Evolutionary conservation across 805 yeast species (phyloP), one percentile per base, ranked within the genome.

Genomic region (Starmerella apis): DNA sequence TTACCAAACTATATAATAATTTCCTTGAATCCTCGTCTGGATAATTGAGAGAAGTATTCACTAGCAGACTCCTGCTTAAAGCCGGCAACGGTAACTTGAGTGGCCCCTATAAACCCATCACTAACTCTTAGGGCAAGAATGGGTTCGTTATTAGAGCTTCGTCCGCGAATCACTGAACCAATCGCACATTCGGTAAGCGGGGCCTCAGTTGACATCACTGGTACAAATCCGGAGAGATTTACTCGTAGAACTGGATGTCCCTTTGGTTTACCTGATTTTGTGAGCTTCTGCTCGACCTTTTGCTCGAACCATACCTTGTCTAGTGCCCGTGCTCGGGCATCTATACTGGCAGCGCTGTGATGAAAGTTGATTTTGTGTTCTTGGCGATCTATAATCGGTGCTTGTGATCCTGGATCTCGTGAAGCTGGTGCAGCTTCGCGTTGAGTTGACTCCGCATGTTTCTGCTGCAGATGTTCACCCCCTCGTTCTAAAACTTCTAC

Each of bases 401-500:
- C 61, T 32, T 38, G 24, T 11, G 39, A 36, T 3, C 55, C 46
- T 14, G 57, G n/a, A n/a, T n/a, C n/a, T n/a, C n/a, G n/a, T n/a
- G n/a, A n/a, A n/a, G n/a, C n/a, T n/a, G n/a, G n/a, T n/a, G n/a
- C n/a, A n/a, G n/a, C n/a, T n/a, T n/a, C n/a, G n/a, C n/a, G n/a
- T n/a, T n/a, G n/a, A n/a, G n/a, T n/a, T n/a, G n/a, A n/a, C n/a
- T n/a, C n/a, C n/a, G n/a, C n/a, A n/a, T n/a, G n/a, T 13, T 27
- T 8, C 7, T 19, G 11, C 6, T 20, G 41, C 28, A 45, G 23
- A 13, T 16, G 10, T 4, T 23, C 24, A 27, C n/a, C 49, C 1
- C 14, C 60, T 0, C 68, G 50, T 1, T 58, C 56, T 0, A 87
- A 54, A 0, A 76, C 77, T 0, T 71, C 52, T 0, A 62, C 64